Percentiles rank a stretch among this genome's conserved stretches.
Conservation (phyloP, 352 stramenopile genomes). For the Pythium vanterpoolii region DNA sequence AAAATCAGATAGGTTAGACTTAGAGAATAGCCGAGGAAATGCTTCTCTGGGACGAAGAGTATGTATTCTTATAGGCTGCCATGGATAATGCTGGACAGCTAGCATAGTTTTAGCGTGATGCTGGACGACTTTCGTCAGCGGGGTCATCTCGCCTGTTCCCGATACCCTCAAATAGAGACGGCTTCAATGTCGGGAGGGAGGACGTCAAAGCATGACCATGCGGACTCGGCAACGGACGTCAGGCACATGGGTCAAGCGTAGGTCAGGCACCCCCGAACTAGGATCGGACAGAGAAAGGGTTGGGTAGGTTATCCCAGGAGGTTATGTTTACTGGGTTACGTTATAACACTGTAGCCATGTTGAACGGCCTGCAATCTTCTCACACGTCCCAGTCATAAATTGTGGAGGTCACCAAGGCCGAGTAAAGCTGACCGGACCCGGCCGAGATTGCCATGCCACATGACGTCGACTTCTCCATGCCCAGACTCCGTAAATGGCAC, state of each 20-base stretch:
- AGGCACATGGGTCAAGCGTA: background rate
- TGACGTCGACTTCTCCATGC: background rate
- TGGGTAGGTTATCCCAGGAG: background rate
- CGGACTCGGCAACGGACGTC: too few species aligned
- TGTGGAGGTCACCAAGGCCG: too few species aligned
- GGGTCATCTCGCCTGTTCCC: background rate
- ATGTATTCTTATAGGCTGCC: background rate
- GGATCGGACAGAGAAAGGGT: background rate
- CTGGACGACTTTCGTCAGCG: background rate
- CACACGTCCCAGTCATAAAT: too few species aligned
- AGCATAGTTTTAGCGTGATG: background rate
- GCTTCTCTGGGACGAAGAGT: background rate
- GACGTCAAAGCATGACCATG: slow-evolving; percentile 28
- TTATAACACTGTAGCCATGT: background rate
- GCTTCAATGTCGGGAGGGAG: slow-evolving; percentile 33
- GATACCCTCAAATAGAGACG: slow-evolving; percentile 57
- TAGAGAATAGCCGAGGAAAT: background rate
- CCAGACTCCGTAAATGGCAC: background rate
- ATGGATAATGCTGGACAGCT: too few species aligned
- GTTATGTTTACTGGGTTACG: background rate
- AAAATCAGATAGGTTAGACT: background rate
- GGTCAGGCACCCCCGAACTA: slow-evolving; percentile 20
- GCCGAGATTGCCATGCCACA: too few species aligned
- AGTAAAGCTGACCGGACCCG: too few species aligned
- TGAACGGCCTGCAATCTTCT: too few species aligned